Conservation (phyloP, 1,284 basidiomycete genomes). For the Mycena sp. region DNA sequence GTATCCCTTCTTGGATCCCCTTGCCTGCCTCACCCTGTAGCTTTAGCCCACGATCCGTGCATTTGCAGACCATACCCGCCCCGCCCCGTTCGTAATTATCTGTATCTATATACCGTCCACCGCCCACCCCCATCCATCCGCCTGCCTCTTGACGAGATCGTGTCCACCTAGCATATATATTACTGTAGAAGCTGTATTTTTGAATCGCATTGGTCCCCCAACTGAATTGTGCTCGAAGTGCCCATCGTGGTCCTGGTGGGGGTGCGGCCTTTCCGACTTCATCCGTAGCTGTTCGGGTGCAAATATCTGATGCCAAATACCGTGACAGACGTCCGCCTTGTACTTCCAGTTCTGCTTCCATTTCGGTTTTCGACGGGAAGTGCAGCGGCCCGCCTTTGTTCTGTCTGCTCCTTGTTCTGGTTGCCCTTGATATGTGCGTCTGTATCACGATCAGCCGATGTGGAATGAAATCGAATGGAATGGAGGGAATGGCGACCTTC, state of each 20-base stretch:
- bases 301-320: no score
- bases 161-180: background rate
- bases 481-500: no score
- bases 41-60: slow-evolving; percentile 11
- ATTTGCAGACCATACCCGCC: background rate
- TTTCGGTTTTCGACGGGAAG: no score
- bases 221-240: background rate
- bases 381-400: no score
- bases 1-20: no score
- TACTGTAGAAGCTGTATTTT: slow-evolving; percentile 25
- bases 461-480: no score
- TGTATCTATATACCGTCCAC: slow-evolving; percentile 22
- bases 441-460: no score
- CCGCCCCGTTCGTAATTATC: slow-evolving; percentile 17
- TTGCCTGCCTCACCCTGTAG: slow-evolving; percentile 24
- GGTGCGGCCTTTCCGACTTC: background rate
- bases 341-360: no score
- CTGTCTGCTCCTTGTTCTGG: no score
- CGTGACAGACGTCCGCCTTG: no score
- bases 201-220: background rate
- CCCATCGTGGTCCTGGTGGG: background rate
- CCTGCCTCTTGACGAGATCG: background rate
- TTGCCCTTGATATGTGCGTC: no score
- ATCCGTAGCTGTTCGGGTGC: no score
- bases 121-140: background rate